Evolutionary conservation across 1,284 basidiomycete genomes (phyloP), one percentile per base, ranked within the genome.

Genomic region (Cryptococcus jaspeensis): DNA sequence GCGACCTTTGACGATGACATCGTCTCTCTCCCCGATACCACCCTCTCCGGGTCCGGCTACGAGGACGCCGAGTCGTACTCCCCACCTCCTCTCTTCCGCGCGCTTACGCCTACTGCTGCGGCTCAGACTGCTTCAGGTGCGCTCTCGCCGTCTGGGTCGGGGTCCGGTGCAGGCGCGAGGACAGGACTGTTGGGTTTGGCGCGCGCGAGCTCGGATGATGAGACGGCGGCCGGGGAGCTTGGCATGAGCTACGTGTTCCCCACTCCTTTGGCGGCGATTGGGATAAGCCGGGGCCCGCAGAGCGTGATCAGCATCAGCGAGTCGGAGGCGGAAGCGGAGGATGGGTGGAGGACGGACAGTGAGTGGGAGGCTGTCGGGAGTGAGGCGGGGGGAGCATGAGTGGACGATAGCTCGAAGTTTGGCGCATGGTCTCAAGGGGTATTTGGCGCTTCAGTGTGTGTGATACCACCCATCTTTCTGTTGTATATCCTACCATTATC

Each of bases 11-110:
- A 58, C 16, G 58, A 62, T 9, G 66, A 67, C 46, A 47, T 60
- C 39, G 44, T 62, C 48, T 57, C 53, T 11, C 50, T 62, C 11
- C 55, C 59, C 6, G 61, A 58, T n/a, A 59, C 52, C 4, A 49
- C 49, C 23, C 44, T 50, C 18, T 56, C 52, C 41, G 35, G 38
- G 32, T 43, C 52, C 22, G 53, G 50, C 15, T 66, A 64, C 43
- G 55, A 61, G 51, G 61, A 66, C 52, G 64, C 63, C n/a, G 62
- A 67, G 56, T 36, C 56, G 2, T 70, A 65, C 47, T 61, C 65
- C 12, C 64, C 63, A 15, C 18, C 23, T 22, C 23, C 46, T 55
- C 16, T 54, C 56, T 7, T n/a, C 44, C 2, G 15, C 36, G 38
- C 20, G 25, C 39, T 22, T n/a, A 18, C 32, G 36, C 20, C 20